Base-by-base conservation (phyloP, 139 green algal genomes). In the Ettlia oleoabundans region DNA sequence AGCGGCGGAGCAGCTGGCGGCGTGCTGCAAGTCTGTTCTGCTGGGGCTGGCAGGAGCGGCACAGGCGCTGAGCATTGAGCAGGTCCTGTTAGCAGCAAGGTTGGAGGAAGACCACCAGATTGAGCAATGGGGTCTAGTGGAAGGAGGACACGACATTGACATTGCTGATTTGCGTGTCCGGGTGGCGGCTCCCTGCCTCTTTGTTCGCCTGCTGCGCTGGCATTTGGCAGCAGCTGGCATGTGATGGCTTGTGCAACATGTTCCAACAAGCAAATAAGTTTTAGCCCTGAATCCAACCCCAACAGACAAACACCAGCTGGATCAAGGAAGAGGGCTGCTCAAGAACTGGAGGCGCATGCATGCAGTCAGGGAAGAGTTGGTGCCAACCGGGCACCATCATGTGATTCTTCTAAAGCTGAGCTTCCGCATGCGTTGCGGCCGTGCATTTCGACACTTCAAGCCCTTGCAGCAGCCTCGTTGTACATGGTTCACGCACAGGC, bases 141-240 rank as follows among this genome's bases (percentile, higher is more conserved):
- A 99, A 84, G 96, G 96, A 19, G 96, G 96, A 0, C 96, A 99
- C 80, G 96, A 99, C 87, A 88, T 99, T 15, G 96, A 99, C 80
- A 89, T 91, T 53, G 91, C 93, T 21, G 94, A 98, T 67, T 73
- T 94, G 4, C 58, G 75, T 33, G 94, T 95, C 58, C 85, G 94
- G 3, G 82, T 99, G 0, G 71, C 85, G 8, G 94, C 91, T 9
- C 90, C 94, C n/a, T 86, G 86, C 0, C 63, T 97, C 4, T 96
- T 98, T 38, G 9, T 96, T 18, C 76, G 85, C 10, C 83, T 98
- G 61, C 79, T 98, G 40, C 53, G 70, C 28, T 43, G 62, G 32
- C 47, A 63, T n/a, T 81, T 37, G 71, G 32, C 32, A 7, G n/a
- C n/a, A n/a, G n/a, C n/a, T n/a, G n/a, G n/a, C n/a, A n/a, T n/a